A percentile compares a stretch with the other conserved stretches of the same genome.
Evolutionary conservation across 768 basidiomycete species (phyloP).

Genomic region (Phanerochaete sordida): DNA sequence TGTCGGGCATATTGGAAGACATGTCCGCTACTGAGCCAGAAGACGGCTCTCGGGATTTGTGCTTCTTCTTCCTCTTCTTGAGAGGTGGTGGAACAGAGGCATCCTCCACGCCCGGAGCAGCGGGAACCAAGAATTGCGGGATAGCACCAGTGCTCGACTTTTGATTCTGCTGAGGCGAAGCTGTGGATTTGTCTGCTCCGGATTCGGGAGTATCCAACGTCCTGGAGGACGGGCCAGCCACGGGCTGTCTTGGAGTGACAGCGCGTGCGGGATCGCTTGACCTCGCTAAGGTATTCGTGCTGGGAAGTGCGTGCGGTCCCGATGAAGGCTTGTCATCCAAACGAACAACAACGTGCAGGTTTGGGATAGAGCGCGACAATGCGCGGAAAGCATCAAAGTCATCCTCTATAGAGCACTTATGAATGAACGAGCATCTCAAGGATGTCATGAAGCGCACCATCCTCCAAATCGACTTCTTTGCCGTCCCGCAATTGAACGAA

Average conservation of each 20-base stretch:
- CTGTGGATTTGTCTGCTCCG: background rate
- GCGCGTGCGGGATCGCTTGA: background rate
- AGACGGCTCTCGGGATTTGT: slow-evolving; percentile 8
- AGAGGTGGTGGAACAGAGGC: background rate
- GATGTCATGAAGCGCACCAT: slow-evolving; percentile 46
- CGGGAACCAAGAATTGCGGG: background rate
- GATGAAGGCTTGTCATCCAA: background rate
- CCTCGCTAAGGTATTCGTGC: background rate
- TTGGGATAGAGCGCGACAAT: slow-evolving; percentile 27
- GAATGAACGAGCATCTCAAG: background rate
- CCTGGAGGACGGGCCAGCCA: background rate
- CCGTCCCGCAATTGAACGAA: slow-evolving; percentile 54
- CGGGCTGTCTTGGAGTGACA: background rate
- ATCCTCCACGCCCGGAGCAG: background rate
- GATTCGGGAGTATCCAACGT: background rate
- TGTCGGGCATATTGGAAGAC: background rate
- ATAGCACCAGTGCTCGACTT: background rate
- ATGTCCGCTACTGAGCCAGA: background rate
- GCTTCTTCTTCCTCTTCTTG: slow-evolving; percentile 27
- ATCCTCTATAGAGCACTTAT: slow-evolving; percentile 47
- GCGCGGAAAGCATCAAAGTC: slow-evolving; percentile 74
- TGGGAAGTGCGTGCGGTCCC: background rate
- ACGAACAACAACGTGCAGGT: slow-evolving; percentile 3
- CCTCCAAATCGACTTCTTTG: slow-evolving; percentile 64
- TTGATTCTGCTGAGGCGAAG: background rate